These are phyloP conservation scores for Poteriospumella lacustris DNA, from an alignment of 108 stramenopile species.

Conservation along the genomic window DNA sequence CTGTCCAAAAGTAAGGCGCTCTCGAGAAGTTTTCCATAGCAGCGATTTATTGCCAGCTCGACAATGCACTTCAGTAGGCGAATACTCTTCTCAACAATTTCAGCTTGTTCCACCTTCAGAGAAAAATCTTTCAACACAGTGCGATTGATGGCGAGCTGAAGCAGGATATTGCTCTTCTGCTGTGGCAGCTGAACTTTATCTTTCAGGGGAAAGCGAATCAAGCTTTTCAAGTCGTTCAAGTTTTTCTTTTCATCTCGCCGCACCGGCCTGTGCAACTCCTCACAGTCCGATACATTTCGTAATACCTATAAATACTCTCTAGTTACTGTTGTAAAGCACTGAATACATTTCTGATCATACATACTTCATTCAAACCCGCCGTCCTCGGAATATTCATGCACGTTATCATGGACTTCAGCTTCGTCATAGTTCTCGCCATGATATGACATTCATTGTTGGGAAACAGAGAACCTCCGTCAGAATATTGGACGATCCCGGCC, in stretches of 20 bases:
- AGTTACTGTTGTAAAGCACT: not conserved
- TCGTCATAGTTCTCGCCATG: not conserved
- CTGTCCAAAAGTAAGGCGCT: not conserved
- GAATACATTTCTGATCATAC: not conserved
- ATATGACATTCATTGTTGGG: not conserved
- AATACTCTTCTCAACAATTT: not conserved
- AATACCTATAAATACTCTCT: conserved; percentile 30
- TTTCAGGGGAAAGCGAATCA: not conserved
- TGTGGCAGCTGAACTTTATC: not conserved
- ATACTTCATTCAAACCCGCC: not conserved
- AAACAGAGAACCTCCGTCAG: conserved; percentile 26
- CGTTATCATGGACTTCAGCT: not conserved
- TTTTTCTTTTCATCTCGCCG: conserved; percentile 38
- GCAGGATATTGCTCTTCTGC: not conserved
- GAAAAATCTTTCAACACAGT: not conserved
- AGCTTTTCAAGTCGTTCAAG: not conserved
- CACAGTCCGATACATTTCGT: conserved; percentile 34
- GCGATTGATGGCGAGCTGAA: not conserved
- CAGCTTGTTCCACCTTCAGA: not conserved
- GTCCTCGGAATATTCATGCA: not conserved
- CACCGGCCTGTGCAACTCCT: conserved; percentile 38
- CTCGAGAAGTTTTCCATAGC: not conserved
- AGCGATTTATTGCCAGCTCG: not conserved
- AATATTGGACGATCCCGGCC: conserved; percentile 24
- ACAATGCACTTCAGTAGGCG: not conserved